phyloP scores from a whole-genome alignment of 139 green algal genomes.

The Tetradesmus lagerheimii region DNA sequence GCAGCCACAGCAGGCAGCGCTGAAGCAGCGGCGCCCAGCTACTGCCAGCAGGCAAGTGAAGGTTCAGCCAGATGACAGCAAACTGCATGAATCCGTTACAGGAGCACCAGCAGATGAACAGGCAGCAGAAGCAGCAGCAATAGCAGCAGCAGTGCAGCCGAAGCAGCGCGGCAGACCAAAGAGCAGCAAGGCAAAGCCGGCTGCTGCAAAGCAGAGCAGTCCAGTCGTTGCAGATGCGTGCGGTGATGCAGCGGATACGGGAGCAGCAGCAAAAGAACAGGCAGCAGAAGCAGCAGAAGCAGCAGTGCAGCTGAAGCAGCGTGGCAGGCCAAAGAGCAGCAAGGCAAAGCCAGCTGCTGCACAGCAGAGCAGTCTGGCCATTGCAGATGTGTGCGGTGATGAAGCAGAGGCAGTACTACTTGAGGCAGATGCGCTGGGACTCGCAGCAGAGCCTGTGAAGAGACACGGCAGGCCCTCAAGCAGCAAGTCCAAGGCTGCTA shows the following conservation, averaged over 20 bases:
- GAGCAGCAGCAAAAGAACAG: not conserved
- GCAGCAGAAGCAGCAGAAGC: not conserved
- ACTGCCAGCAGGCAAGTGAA: not conserved
- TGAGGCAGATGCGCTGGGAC: no score
- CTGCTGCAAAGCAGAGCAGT: not conserved
- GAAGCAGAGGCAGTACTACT: not conserved
- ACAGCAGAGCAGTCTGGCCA: not conserved
- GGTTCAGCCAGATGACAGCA: not conserved
- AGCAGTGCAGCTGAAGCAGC: not conserved
- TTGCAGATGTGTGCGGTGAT: constrained; percentile 26
- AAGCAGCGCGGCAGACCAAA: not conserved
- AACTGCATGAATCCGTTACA: not conserved
- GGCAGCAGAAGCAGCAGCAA: constrained; percentile 16
- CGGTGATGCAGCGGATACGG: not conserved
- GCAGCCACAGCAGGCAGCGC: not conserved
- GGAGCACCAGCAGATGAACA: not conserved
- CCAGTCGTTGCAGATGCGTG: not conserved
- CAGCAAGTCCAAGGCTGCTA: not conserved
- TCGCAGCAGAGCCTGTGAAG: no score
- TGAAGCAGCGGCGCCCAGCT: not conserved
- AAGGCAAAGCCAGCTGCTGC: not conserved
- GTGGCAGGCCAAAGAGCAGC: not conserved
- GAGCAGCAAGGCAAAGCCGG: not conserved
- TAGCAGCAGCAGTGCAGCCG: not conserved
- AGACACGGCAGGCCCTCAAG: no score